Base-by-base conservation (phyloP, 2,329 filamentous ascomycete species). In the Monilinia vaccinii-corymbosi region DNA sequence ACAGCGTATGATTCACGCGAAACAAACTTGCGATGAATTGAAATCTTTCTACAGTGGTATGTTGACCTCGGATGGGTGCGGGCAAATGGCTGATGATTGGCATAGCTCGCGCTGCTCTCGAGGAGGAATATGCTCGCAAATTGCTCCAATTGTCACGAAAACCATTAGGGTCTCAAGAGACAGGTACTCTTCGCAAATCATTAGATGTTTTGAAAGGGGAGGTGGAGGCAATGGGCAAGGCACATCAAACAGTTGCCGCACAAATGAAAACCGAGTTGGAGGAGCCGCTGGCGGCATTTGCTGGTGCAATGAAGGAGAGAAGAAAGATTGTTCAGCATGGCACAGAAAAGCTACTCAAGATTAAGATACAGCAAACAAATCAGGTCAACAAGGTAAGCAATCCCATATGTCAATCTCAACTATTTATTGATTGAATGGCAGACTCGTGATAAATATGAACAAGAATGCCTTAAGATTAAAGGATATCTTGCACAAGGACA, bases 251-350 rank as follows among this genome's bases (percentile, higher is more conserved):
- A 62, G 95, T 96, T 69, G 91, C 94, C 0, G 80, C 82, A 4
- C 93, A 99, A 76, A 97, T 99, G 91, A 97, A 93, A 75, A 89
- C 84, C 13, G 94, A 99, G 72, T 78, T 97, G 32, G 95, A 99
- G 71, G 95, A 99, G 74, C 94, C 94, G 9, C 78, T 99, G 61
- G 83, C 85, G 47, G 93, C 93, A 0, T 99, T 97, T 74, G 84
- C 91, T 0, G 94, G 94, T 10, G 92, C 89, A 7, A 93, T 97
- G 82, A 97, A 99, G 74, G 94, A 99, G 74, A 81, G 94, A 62
- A 82, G 94, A 61, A 99, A 99, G 79, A 97, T 99, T 73, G 86
- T 99, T 1, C 94, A 99, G 73, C 86, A 84, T 67, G 91, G 90
- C 2, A 91, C 97, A 56, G 94, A 99, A 76, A 97, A 96, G 75